Conservation (phyloP, 176 grass and related monocot species). For the Areca catechu region DNA sequence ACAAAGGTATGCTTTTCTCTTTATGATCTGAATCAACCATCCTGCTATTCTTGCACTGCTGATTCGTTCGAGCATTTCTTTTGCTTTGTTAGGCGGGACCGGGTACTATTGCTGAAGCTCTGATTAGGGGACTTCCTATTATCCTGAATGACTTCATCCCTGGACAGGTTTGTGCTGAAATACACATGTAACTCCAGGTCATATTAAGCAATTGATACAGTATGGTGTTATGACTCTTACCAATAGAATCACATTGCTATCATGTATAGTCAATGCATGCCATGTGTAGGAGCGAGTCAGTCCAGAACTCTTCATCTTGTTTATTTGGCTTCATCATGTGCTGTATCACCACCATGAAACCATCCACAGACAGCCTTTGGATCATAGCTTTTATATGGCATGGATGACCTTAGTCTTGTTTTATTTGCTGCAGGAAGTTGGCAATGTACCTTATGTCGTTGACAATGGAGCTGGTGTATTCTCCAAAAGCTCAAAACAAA, state of each 20-base stretch:
- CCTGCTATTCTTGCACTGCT: background rate
- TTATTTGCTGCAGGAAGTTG: constrained; percentile 63
- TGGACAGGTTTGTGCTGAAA: constrained; percentile 61
- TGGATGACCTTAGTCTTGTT: background rate
- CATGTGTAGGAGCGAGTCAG: too few species aligned
- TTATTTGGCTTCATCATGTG: too few species aligned
- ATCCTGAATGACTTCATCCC: constrained; percentile 99
- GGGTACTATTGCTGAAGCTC: constrained; percentile 95
- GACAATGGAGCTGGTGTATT: constrained; percentile 94
- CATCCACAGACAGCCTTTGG: too few species aligned
- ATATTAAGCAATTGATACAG: too few species aligned
- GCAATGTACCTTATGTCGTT: constrained; percentile 93
- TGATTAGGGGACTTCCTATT: constrained; percentile 96
- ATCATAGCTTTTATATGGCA: too few species aligned
- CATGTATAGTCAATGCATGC: too few species aligned
- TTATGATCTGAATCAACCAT: background rate
- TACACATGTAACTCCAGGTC: too few species aligned
- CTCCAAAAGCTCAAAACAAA: constrained; percentile 88
- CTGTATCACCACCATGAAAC: too few species aligned
- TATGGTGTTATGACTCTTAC: too few species aligned
- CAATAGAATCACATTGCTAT: too few species aligned
- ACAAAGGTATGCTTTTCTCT: constrained; percentile 56
- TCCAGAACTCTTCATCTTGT: too few species aligned
- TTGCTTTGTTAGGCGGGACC: constrained; percentile 57
- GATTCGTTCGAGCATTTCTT: background rate